These are phyloP conservation scores for Quercus rubra DNA, from an alignment of 306 rosid genomes.

Conservation along the genomic window DNA sequence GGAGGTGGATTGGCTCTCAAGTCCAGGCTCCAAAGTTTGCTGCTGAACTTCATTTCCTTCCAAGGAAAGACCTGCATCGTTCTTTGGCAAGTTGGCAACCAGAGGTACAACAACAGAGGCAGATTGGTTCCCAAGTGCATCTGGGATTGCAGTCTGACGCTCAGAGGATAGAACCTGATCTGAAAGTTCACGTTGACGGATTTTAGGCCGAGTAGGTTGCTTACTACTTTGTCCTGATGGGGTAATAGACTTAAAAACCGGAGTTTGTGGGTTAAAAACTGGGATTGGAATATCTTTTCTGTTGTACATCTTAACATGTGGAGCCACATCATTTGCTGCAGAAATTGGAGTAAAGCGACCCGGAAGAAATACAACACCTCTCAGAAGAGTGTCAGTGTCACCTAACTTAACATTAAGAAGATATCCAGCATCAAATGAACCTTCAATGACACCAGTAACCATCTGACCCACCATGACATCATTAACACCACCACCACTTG, in stretches of 20 bases:
- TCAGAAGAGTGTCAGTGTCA: slow-evolving; percentile 34
- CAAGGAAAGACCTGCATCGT: slow-evolving; percentile 6
- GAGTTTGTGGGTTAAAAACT: slow-evolving; percentile 23
- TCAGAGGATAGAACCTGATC: slow-evolving; percentile 20
- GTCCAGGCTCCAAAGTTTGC: slow-evolving; percentile 11
- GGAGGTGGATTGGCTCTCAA: slow-evolving; percentile 21
- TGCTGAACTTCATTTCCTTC: slow-evolving; percentile 29
- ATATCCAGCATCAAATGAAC: slow-evolving; percentile 51
- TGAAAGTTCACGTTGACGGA: slow-evolving; percentile 9
- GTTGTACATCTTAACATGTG: slow-evolving; percentile 38
- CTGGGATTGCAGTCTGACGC: slow-evolving; percentile 7
- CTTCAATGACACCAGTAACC: slow-evolving; percentile 63
- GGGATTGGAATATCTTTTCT: slow-evolving; percentile 48
- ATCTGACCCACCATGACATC: slow-evolving; percentile 50
- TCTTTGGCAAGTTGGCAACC: slow-evolving; percentile 9
- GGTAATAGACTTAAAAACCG: slow-evolving; percentile 16
- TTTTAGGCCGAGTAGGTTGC: slow-evolving; percentile 28
- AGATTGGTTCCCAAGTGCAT: slow-evolving; percentile 11
- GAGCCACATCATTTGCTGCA: slow-evolving; percentile 55
- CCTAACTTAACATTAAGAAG: slow-evolving; percentile 51
- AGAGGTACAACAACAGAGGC: slow-evolving; percentile 15
- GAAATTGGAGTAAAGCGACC: slow-evolving; percentile 44
- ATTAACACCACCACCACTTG: slow-evolving; percentile 14
- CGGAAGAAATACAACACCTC: slow-evolving; percentile 54
- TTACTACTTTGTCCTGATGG: slow-evolving; percentile 31